Evolutionary conservation across 2,329 filamentous ascomycete species (phyloP).

Genomic region (Ophiocordyceps camponoti-leonardi): DNA sequence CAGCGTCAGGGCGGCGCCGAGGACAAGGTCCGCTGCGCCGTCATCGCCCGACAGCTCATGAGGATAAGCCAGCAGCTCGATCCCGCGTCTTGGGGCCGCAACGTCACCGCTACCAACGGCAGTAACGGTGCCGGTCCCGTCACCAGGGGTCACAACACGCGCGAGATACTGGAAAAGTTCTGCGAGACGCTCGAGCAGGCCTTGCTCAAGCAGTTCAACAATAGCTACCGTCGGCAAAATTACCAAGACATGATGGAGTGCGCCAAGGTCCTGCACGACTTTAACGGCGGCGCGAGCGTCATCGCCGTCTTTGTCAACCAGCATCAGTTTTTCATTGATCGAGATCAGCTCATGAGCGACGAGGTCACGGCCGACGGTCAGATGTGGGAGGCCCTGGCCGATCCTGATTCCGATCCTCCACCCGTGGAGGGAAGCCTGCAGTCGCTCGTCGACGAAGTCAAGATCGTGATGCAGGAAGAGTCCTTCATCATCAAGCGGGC

Average conservation of each 20-base stretch:
- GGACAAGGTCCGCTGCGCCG: constrained; percentile 83
- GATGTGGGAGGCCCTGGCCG: constrained; percentile 80
- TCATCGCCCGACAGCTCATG: constrained; percentile 84
- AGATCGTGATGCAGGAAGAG: constrained; percentile 90
- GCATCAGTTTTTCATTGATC: constrained; percentile 97
- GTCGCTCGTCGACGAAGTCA: constrained; percentile 83
- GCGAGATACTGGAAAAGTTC: constrained; percentile 91
- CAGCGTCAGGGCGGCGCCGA: constrained; percentile 71
- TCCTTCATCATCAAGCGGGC: constrained; percentile 92
- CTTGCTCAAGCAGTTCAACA: constrained; percentile 87
- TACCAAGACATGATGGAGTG: constrained; percentile 98
- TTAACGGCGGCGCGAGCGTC: constrained; percentile 88
- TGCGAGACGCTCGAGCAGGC: constrained; percentile 92
- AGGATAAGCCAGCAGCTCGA: constrained; percentile 88
- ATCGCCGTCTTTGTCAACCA: constrained; percentile 96
- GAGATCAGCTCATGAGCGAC: constrained; percentile 78
- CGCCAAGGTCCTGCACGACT: constrained; percentile 82
- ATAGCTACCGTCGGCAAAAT: constrained; percentile 87
- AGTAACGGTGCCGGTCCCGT: constrained; percentile 24
- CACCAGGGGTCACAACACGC: constrained; percentile 44
- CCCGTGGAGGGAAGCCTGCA: constrained; percentile 85
- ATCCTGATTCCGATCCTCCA: constrained; percentile 83
- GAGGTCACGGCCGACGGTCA: constrained; percentile 61
- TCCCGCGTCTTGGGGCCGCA: constrained; percentile 50
- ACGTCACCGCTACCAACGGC: constrained; percentile 40